Percentiles rank a stretch among this genome's conserved stretches.
Conservation (phyloP, 163 green algal genomes). For the Coccomyxa subellipsoidea region DNA sequence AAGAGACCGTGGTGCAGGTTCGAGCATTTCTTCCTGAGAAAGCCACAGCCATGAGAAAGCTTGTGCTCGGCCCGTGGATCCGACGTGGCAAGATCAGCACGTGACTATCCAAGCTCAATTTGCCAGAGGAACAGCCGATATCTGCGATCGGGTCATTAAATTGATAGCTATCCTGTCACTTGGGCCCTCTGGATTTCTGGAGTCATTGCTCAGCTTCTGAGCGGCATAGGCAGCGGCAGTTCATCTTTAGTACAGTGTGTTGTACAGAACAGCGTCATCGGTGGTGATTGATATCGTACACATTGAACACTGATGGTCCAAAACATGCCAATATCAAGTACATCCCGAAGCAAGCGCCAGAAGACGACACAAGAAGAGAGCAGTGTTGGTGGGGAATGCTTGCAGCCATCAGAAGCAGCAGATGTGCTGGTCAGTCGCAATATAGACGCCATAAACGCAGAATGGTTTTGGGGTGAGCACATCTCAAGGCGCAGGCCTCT, state of each 20-base stretch:
- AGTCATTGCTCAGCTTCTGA: no score
- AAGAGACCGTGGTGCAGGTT: no score
- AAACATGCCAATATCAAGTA: neutral
- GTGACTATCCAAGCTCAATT: no score
- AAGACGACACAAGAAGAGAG: neutral
- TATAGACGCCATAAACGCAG: neutral
- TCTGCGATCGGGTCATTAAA: no score
- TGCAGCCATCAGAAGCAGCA: neutral
- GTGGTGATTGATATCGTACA: no score
- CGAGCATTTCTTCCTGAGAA: neutral
- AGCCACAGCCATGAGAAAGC: neutral
- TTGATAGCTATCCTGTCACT: no score
- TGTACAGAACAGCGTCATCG: no score
- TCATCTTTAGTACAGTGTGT: no score
- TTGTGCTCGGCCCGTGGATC: neutral
- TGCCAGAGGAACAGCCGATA: no score
- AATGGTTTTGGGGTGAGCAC: neutral
- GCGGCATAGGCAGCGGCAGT: no score
- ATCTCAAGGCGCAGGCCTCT: neutral
- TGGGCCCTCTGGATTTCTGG: no score
- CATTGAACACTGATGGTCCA: no score
- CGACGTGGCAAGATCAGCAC: neutral
- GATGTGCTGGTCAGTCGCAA: neutral
- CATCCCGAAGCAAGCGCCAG: neutral
- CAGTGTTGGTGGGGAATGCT: neutral